A percentile compares a stretch with the other conserved stretches of the same genome.
Evolutionary conservation across 805 yeast species (phyloP).

Genomic region (Metschnikowia hibisci): DNA sequence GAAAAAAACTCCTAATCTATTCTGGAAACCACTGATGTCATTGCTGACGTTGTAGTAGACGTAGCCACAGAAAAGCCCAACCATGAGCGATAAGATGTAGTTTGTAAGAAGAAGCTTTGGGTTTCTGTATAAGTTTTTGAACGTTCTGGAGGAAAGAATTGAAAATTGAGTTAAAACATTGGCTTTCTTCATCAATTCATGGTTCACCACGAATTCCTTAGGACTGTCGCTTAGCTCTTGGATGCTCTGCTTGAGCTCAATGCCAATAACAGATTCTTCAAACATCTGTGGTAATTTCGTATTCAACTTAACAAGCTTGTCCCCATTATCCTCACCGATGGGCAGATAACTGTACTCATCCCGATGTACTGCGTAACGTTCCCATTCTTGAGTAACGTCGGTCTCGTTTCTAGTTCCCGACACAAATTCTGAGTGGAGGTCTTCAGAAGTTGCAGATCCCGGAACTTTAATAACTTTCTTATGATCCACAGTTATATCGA

Average conservation of each 20-base stretch:
- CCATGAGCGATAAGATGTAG: slow-evolving; percentile 67
- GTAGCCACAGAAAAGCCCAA: slow-evolving; percentile 82
- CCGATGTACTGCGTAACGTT: slow-evolving; percentile 75
- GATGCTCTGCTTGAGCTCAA: slow-evolving; percentile 41
- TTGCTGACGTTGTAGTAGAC: slow-evolving; percentile 78
- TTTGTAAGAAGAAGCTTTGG: slow-evolving; percentile 86
- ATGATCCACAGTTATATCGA: slow-evolving; percentile 80
- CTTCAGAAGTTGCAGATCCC: slow-evolving; percentile 15
- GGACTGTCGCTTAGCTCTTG: slow-evolving; percentile 23
- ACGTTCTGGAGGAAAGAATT: slow-evolving; percentile 81
- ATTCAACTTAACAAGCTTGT: slow-evolving; percentile 17
- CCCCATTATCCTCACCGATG: slow-evolving; percentile 21
- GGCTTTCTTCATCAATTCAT: slow-evolving; percentile 47
- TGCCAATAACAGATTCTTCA: slow-evolving; percentile 38
- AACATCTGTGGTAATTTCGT: slow-evolving; percentile 32
- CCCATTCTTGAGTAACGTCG: slow-evolving; percentile 79
- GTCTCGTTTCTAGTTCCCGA: slow-evolving; percentile 28
- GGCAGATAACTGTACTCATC: slow-evolving; percentile 52
- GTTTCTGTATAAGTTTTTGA: slow-evolving; percentile 88
- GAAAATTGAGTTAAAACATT: slow-evolving; percentile 58
- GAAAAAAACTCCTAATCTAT: slow-evolving; percentile 89
- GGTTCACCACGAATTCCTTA: slow-evolving; percentile 23
- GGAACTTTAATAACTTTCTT: slow-evolving; percentile 27
- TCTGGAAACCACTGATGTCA: slow-evolving; percentile 95
- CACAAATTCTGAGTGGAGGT: slow-evolving; percentile 30